Conservation (phyloP, 441 rosid species). For the Eruca vesicaria region DNA sequence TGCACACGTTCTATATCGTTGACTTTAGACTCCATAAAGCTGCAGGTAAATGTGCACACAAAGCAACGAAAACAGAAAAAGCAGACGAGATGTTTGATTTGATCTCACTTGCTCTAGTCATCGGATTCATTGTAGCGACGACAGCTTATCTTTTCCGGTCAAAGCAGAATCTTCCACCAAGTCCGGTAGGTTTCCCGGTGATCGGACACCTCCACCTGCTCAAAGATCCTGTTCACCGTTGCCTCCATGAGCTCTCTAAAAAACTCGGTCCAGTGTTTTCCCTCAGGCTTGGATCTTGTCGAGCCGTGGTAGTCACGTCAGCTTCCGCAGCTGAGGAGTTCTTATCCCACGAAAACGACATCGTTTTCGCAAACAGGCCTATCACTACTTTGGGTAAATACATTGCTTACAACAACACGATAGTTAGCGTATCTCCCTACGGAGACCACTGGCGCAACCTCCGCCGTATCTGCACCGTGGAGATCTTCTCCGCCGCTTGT, state of each 20-base stretch:
- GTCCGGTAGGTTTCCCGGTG: constrained; percentile 48
- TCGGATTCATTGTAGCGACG: background rate
- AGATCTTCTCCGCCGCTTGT: constrained; percentile 40
- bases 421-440: constrained; percentile 32
- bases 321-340: constrained; percentile 41
- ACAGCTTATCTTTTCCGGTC: background rate
- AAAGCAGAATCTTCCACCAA: constrained; percentile 40
- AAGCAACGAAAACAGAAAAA: background rate
- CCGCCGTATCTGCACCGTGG: constrained; percentile 44
- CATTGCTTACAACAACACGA: constrained; percentile 35
- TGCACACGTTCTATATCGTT: too few species aligned
- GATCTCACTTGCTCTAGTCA: background rate
- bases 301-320: constrained; percentile 46
- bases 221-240: constrained; percentile 46
- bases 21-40: too few species aligned
- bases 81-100: background rate
- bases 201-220: constrained; percentile 58
- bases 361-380: constrained; percentile 20
- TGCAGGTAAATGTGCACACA: background rate
- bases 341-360: constrained; percentile 28
- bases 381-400: background rate
- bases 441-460: constrained; percentile 58
- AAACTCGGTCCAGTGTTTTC: constrained; percentile 43
- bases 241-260: constrained; percentile 27
- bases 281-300: constrained; percentile 44